Percentiles rank a stretch among this genome's conserved stretches.
phyloP scores from a whole-genome alignment of 2,329 filamentous ascomycete species.

The Fusarium buharicum region DNA sequence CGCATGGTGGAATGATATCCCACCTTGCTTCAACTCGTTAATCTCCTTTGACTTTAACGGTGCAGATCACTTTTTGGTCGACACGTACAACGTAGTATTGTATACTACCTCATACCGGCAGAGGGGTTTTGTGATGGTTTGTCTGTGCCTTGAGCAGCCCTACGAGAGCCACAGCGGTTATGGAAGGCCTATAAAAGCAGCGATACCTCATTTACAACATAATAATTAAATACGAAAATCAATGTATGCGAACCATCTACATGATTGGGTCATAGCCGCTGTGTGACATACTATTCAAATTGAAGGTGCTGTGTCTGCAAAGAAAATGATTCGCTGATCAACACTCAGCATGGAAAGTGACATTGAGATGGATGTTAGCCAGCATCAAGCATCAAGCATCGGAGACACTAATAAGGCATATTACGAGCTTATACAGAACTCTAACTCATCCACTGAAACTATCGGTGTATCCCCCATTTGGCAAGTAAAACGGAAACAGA shows the following conservation, averaged over 20 bases:
- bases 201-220: background rate
- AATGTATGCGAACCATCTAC: background rate
- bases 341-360: background rate
- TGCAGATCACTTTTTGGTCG: slow-evolving; percentile 11
- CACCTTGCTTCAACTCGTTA: slow-evolving; percentile 25
- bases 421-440: slow-evolving; percentile 20
- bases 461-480: slow-evolving; percentile 39
- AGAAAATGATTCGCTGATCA: slow-evolving; percentile 11
- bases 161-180: slow-evolving; percentile 38
- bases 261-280: background rate
- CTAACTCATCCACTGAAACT: slow-evolving; percentile 16
- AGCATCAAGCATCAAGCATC: slow-evolving; percentile 15
- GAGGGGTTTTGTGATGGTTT: slow-evolving; percentile 7
- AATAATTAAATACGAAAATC: no score
- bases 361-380: slow-evolving; percentile 5
- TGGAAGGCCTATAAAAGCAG: slow-evolving; percentile 1
- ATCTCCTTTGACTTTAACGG: slow-evolving; percentile 28
- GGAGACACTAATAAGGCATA: slow-evolving; percentile 2
- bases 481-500: slow-evolving; percentile 13
- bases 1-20: slow-evolving; percentile 34
- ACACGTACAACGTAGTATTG: slow-evolving; percentile 24
- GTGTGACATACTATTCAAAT: slow-evolving; percentile 6
- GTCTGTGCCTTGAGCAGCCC: slow-evolving; percentile 36
- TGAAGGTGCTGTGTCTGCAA: background rate
- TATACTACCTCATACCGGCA: background rate